Conservation (phyloP, 805 yeast genomes). For the Candida nitratophila region DNA sequence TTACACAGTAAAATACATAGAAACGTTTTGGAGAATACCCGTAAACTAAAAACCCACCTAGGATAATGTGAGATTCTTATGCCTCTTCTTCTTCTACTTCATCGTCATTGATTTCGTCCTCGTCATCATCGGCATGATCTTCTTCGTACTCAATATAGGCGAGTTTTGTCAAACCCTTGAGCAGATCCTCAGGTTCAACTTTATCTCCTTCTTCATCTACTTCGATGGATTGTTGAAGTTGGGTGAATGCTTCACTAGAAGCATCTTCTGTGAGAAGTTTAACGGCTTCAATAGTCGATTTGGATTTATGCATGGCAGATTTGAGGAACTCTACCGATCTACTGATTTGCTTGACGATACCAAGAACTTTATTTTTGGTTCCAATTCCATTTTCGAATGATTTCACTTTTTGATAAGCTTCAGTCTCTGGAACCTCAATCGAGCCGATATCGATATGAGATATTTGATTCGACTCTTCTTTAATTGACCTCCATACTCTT, state of each 20-base stretch:
- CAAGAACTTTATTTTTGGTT: neutral
- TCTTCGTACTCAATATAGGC: neutral
- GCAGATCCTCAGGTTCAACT: slow-evolving; percentile 25
- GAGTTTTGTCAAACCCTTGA: slow-evolving; percentile 26
- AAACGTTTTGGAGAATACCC: too few relatives aligned
- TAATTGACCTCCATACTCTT: slow-evolving; percentile 31
- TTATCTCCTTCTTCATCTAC: slow-evolving; percentile 16
- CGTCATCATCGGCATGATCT: slow-evolving; percentile 8
- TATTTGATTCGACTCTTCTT: neutral
- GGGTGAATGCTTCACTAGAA: slow-evolving; percentile 13
- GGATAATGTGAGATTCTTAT: too few relatives aligned
- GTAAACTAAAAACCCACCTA: too few relatives aligned
- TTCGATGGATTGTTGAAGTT: slow-evolving; percentile 14
- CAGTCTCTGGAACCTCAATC: slow-evolving; percentile 8
- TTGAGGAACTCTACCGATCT: slow-evolving; percentile 31
- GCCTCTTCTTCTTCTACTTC: neutral
- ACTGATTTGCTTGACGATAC: slow-evolving; percentile 5
- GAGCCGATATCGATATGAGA: neutral
- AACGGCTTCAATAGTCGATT: slow-evolving; percentile 16
- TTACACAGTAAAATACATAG: neutral
- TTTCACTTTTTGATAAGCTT: slow-evolving; percentile 3
- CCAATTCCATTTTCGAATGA: slow-evolving; percentile 6
- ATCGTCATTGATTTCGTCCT: slow-evolving; percentile 8
- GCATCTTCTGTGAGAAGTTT: slow-evolving; percentile 13
- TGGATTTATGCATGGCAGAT: slow-evolving; percentile 20